phyloP scores from a whole-genome alignment of 179 eudicot genomes.

The Heliamphora pulchella region DNA sequence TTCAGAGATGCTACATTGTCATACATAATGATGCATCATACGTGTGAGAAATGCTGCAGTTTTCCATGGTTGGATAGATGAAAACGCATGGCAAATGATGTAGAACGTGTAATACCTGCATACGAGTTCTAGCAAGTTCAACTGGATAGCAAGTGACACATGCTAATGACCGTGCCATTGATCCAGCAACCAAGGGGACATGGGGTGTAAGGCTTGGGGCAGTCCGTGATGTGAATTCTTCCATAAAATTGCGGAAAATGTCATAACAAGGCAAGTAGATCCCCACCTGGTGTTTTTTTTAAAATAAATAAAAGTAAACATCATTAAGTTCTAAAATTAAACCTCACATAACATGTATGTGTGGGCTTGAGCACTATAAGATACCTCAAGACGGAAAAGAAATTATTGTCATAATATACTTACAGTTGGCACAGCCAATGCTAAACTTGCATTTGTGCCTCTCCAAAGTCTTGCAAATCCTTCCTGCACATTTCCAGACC shows the following conservation, averaged over 20 bases:
- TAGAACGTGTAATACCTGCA: conserved; percentile 57
- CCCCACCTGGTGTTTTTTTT: conserved; percentile 50
- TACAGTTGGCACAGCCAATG: conserved; percentile 78
- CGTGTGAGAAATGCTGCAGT: background rate
- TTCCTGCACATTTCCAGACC: conserved; percentile 57
- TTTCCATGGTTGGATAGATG: background rate
- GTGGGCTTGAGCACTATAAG: background rate
- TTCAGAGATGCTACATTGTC: background rate
- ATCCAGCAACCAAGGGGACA: conserved; percentile 77
- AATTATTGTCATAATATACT: conserved; percentile 26
- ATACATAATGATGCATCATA: background rate
- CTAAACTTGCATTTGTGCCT: conserved; percentile 83
- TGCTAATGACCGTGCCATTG: conserved; percentile 71
- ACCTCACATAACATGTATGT: background rate
- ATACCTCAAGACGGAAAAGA: background rate
- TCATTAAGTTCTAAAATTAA: background rate
- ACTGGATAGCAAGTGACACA: conserved; percentile 84
- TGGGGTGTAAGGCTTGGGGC: conserved; percentile 52
- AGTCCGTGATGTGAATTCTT: conserved; percentile 39
- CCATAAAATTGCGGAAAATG: conserved; percentile 55
- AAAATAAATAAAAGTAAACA: background rate
- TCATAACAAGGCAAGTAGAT: conserved; percentile 79
- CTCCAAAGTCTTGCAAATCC: conserved; percentile 81
- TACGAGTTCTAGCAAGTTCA: conserved; percentile 84
- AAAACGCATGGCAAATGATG: background rate